Conservation (phyloP, 257 asterid species). For the Plantago elongata region DNA sequence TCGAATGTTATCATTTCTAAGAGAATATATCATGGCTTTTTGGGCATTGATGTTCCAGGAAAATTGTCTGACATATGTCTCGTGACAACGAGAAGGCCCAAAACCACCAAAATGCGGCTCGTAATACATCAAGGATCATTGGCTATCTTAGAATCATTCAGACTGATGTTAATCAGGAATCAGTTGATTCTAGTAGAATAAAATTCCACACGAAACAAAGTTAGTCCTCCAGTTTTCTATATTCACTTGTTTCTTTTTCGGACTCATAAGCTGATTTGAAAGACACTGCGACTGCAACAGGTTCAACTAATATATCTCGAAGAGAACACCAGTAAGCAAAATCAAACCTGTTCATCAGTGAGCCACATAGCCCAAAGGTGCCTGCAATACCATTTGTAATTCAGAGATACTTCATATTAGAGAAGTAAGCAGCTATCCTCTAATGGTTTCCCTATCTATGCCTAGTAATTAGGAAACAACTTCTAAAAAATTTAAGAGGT, state of each 20-base stretch:
- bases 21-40: constrained; percentile 23
- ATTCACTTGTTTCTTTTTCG: constrained; percentile 31
- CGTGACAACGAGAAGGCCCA: constrained; percentile 23
- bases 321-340: constrained; percentile 45
- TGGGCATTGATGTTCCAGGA: constrained; percentile 21
- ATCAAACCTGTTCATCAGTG: constrained; percentile 46
- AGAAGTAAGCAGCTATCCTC: constrained; percentile 42
- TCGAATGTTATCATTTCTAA: constrained; percentile 22
- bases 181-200: constrained; percentile 25
- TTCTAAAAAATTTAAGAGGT: constrained; percentile 15
- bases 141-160: constrained; percentile 25
- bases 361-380: constrained; percentile 42
- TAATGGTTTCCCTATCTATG: constrained; percentile 26
- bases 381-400: constrained; percentile 67
- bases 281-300: constrained; percentile 40
- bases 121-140: constrained; percentile 23
- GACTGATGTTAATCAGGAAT: constrained; percentile 25
- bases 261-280: constrained; percentile 34
- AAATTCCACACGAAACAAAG: constrained; percentile 26
- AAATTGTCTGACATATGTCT: constrained; percentile 27
- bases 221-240: constrained; percentile 27
- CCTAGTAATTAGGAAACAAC: constrained; percentile 16
- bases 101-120: constrained; percentile 9
- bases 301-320: constrained; percentile 45
- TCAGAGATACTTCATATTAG: constrained; percentile 50